Percentiles rank a stretch among this genome's conserved stretches.
These are phyloP conservation scores for Helotiales sp. DNA, from an alignment of 2,329 filamentous ascomycete species.

Conservation along the genomic window DNA sequence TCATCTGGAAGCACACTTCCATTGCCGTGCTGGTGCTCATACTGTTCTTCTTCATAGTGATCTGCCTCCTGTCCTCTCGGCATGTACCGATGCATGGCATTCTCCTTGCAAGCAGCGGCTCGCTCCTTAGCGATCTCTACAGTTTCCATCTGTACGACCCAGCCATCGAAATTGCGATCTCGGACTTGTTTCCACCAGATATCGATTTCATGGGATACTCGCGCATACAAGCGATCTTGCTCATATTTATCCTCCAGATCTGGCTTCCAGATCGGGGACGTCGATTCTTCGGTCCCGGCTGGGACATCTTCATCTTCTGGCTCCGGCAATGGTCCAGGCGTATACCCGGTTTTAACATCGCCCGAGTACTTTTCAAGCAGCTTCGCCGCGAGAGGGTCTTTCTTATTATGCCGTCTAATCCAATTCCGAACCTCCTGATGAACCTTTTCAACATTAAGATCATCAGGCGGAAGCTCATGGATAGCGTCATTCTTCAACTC, in stretches of 20 bases:
- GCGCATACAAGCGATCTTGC: slow-evolving; percentile 62
- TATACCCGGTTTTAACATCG: slow-evolving; percentile 42
- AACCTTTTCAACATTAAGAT: slow-evolving; percentile 61
- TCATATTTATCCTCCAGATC: slow-evolving; percentile 61
- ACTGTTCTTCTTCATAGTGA: slow-evolving; percentile 56
- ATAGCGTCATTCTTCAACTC: slow-evolving; percentile 57
- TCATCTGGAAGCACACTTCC: slow-evolving; percentile 50
- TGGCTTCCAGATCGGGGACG: slow-evolving; percentile 41
- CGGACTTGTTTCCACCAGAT: slow-evolving; percentile 67
- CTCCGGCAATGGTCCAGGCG: slow-evolving; percentile 38
- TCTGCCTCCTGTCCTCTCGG: slow-evolving; percentile 44
- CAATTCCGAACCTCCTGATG: slow-evolving; percentile 66
- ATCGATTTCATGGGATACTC: slow-evolving; percentile 68
- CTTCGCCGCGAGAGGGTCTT: slow-evolving; percentile 60
- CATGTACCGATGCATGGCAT: slow-evolving; percentile 57
- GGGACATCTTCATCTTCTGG: slow-evolving; percentile 24
- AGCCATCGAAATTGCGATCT: slow-evolving; percentile 64
- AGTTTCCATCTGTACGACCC: slow-evolving; percentile 63
- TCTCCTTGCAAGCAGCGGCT: slow-evolving; percentile 63
- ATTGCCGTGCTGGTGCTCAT: slow-evolving; percentile 48
- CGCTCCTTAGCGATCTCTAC: slow-evolving; percentile 63
- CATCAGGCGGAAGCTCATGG: slow-evolving; percentile 53
- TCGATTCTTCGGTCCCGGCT: slow-evolving; percentile 33
- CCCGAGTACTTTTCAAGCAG: slow-evolving; percentile 60
- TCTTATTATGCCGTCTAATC: slow-evolving; percentile 63